Base-by-base conservation (phyloP, 768 basidiomycete species). In the Suillus alpinus region DNA sequence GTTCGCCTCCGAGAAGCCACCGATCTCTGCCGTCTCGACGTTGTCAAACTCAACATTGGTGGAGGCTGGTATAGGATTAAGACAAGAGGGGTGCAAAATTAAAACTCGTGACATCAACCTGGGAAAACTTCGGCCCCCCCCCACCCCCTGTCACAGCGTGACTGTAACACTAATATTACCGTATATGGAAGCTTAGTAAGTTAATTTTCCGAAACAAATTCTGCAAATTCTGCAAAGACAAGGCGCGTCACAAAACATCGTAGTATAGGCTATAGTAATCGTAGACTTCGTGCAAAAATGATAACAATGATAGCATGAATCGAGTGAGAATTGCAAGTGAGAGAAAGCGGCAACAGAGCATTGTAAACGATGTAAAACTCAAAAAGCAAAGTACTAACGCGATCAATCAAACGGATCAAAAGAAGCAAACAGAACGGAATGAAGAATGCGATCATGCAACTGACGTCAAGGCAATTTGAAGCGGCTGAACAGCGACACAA, bases 1-100 rank as follows among this genome's bases (percentile, higher is more conserved):
- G 70, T 98, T 98, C 68, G 90, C 88, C 61, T 80, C 79, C 14
- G 88, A 86, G 18, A 87, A 76, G 10, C 83, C 78, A 66, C 86
- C 86, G 60, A 97, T 93, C 1, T 73, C 73, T 60, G 71, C 75
- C 2, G 84, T 86, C 69, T 87, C 81, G 47, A 95, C 73, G 2
- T 18, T 36, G 1, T 23, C n/a, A 12, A 65, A 69, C 34, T 72
- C 65, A 3, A 66, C 63, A 36, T 67, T 63, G 26, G 46, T 56
- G 7, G 60, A 56, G 18, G 67, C n/a, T n/a, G n/a, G n/a, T n/a
- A n/a, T n/a, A n/a, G n/a, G n/a, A n/a, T n/a, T n/a, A n/a, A n/a
- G n/a, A n/a, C 40, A 41, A 41, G 40, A 41, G 40, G 40, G 40
- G 18, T 41, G 40, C 40, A n/a, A 41, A n/a, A n/a, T 41, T n/a